Conservation (phyloP, 345 rosid species). For the Clausena lansium region DNA sequence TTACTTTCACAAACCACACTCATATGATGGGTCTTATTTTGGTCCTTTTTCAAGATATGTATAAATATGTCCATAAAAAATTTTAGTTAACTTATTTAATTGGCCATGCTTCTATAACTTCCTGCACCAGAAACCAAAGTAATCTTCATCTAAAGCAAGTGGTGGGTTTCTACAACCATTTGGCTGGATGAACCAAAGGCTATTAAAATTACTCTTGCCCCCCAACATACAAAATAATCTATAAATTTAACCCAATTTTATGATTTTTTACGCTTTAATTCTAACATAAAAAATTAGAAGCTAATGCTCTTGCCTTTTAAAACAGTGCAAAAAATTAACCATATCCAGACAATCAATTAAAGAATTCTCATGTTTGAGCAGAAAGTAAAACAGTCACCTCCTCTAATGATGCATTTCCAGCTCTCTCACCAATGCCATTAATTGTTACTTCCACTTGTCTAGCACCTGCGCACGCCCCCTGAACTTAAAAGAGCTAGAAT, state of each 20-base stretch:
- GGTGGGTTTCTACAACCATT: background rate
- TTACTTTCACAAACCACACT: background rate
- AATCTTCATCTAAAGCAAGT: background rate
- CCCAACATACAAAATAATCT: background rate
- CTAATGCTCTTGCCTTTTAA: background rate
- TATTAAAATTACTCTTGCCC: background rate
- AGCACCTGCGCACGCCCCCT: constrained; percentile 93
- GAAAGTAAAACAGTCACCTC: constrained; percentile 49
- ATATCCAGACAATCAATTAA: background rate
- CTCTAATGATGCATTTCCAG: constrained; percentile 97
- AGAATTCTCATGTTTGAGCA: background rate
- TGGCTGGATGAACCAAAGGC: background rate
- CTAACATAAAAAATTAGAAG: background rate
- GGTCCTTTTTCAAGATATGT: background rate
- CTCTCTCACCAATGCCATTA: constrained; percentile 98
- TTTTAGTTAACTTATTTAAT: background rate
- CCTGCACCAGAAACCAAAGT: background rate
- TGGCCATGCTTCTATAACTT: background rate
- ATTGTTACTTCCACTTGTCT: constrained; percentile 95
- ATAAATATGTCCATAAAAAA: background rate
- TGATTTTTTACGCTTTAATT: background rate
- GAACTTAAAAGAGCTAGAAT: constrained; percentile 23
- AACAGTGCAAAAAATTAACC: background rate
- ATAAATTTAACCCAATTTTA: background rate
- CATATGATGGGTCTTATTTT: background rate